phyloP scores from a whole-genome alignment of 164 flowering plant species.

The Buxus sempervirens region DNA sequence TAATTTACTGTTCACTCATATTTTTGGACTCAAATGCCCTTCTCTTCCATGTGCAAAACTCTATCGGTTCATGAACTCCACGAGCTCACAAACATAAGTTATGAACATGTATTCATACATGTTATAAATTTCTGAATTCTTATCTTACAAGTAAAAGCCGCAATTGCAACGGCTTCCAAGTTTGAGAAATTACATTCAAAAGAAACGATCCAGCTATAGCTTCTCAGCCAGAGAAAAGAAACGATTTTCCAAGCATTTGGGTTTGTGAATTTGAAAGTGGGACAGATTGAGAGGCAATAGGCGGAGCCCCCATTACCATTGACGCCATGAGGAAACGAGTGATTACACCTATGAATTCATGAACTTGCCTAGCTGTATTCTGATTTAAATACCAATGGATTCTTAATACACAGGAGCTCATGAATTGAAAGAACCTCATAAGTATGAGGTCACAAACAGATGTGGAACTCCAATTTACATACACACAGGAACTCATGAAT shows the following conservation, averaged over 20 bases:
- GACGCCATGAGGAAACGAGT: slow-evolving; percentile 37
- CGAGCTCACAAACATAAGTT: neutral
- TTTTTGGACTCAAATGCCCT: no score
- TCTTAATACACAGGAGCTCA: no score
- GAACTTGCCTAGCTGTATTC: no score
- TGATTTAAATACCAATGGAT: no score
- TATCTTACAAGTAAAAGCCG: neutral
- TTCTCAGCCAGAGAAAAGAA: slow-evolving; percentile 32
- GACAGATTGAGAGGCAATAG: slow-evolving; percentile 26
- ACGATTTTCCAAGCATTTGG: slow-evolving; percentile 31
- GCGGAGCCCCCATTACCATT: slow-evolving; percentile 41
- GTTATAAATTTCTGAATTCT: neutral
- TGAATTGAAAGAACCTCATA: no score
- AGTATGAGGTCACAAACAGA: no score
- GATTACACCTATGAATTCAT: no score
- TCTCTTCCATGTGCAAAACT: no score
- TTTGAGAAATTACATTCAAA: slow-evolving; percentile 14
- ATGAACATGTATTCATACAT: neutral
- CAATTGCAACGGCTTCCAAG: neutral
- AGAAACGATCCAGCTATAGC: neutral
- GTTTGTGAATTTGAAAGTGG: slow-evolving; percentile 30
- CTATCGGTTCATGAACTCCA: no score
- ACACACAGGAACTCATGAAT: no score
- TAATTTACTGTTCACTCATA: no score
- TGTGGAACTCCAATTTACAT: no score